These are phyloP conservation scores for Lotmaria passim DNA, from an alignment of 208 protist genomes.

Conservation along the genomic window DNA sequence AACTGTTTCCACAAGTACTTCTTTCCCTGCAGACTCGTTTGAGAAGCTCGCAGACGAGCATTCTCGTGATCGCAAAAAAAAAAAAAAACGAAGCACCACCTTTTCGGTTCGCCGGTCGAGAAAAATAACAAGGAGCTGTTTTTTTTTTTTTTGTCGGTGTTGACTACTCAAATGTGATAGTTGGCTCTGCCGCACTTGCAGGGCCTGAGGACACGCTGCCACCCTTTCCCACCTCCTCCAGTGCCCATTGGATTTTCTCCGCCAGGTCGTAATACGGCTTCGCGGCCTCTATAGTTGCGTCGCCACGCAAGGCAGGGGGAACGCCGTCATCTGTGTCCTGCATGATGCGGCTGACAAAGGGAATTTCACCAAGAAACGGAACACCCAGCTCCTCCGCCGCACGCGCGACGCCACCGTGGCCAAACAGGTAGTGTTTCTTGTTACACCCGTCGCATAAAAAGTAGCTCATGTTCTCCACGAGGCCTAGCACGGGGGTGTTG, in stretches of 20 bases:
- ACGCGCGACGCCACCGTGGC: conserved; percentile 84
- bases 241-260: conserved; percentile 43
- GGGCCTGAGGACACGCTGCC: not conserved
- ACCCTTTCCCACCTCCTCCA: conserved; percentile 18
- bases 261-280: conserved; percentile 87
- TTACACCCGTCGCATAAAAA: conserved; percentile 94
- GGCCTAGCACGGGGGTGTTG: conserved; percentile 94
- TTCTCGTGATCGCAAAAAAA: no score
- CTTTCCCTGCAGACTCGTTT: no score
- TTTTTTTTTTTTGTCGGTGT: not conserved
- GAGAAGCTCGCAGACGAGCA: no score
- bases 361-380: conserved; percentile 93
- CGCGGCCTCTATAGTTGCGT: conserved; percentile 60
- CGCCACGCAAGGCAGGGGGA: conserved; percentile 89
- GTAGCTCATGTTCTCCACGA: conserved; percentile 98
- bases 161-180: conserved; percentile 52
- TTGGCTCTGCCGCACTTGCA: conserved; percentile 32
- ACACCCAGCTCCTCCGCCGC: conserved; percentile 89
- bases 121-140: no score
- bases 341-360: conserved; percentile 91
- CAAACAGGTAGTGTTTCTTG: conserved; percentile 93
- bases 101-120: no score
- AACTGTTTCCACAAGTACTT: no score
- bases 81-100: conserved; percentile 14
- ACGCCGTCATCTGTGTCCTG: conserved; percentile 91